Conservation (phyloP, 2,329 filamentous ascomycete genomes). For the Didymella keratinophila region DNA sequence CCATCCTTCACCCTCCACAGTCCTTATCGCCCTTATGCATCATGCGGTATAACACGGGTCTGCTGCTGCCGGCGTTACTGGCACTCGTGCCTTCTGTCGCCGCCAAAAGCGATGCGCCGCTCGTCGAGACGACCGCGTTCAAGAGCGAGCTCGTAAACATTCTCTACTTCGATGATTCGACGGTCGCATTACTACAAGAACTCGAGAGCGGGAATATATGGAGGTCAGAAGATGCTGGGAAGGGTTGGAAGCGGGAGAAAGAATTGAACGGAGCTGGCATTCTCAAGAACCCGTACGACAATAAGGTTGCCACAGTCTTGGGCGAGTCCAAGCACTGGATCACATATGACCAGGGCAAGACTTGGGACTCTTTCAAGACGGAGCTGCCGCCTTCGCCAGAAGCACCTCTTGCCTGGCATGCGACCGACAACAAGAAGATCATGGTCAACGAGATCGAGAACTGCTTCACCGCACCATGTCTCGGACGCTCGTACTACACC, state of each 20-base stretch:
- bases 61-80: conserved; percentile 61
- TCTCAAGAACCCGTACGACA: conserved; percentile 79
- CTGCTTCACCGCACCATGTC: conserved; percentile 50
- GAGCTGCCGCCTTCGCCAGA: conserved; percentile 60
- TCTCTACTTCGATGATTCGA: conserved; percentile 90
- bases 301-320: conserved; percentile 80
- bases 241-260: conserved; percentile 73
- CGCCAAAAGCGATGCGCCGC: conserved; percentile 67
- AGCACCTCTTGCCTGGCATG: conserved; percentile 79
- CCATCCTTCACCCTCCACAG: conserved; percentile 26
- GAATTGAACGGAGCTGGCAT: conserved; percentile 69
- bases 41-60: conserved; percentile 50
- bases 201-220: conserved; percentile 69
- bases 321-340: conserved; percentile 79
- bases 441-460: conserved; percentile 74
- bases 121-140: conserved; percentile 71
- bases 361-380: conserved; percentile 78
- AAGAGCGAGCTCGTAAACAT: conserved; percentile 71
- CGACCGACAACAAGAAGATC: conserved; percentile 81
- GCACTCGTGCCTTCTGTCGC: conserved; percentile 48
- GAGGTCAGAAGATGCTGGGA: conserved; percentile 82
- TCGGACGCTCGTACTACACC: conserved; percentile 71
- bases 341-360: conserved; percentile 82
- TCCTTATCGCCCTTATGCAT: conserved; percentile 45
- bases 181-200: conserved; percentile 80